Base-by-base conservation (phyloP, 768 basidiomycete species). In the Rhodotorula graminis region DNA sequence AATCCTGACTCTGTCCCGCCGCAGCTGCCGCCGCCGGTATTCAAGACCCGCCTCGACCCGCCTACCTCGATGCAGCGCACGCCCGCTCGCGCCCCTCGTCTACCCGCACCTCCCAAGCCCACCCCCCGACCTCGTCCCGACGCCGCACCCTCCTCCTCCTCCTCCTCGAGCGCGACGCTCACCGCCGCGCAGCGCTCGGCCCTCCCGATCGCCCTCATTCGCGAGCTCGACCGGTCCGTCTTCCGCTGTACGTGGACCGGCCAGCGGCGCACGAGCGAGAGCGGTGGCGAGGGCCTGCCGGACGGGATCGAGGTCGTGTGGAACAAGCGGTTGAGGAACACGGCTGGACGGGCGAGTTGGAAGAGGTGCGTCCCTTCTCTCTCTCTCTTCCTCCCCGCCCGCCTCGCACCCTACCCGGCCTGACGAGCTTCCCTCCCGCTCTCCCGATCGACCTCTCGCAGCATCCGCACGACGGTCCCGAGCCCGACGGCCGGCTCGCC, bases 251-350 rank as follows among this genome's bases (percentile, higher is more conserved):
- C 40, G 18, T 75, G 74, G 73, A 47, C 53, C 31, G 63, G 66
- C 0, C 16, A 55, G 37, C 40, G 42, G 7, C n/a, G 33, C 9
- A 25, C 64, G 1, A 61, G 64, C 6, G 37, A 49, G 10, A 56
- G 14, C 33, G 53, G 47, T 10, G 60, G 67, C 18, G 12, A n/a
- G 19, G 75, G 71, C 9, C 27, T 83, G 42, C 81, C 79, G 29
- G 47, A 66, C 15, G 77, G 72, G 21, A 49, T 78, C 29, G 74
- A 73, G 62, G 71, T 81, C 9, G 79, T 79, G 56, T 83, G 82
- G 82, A 82, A 77, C 62, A 80, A 80, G 44, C 74, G 79, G 70
- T 62, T 83, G 61, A 76, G 80, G 73, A 82, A 81, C 12, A 83
- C 82, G n/a, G 82, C 82, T 14, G 82, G 82, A 0, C 72, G 80